These are phyloP conservation scores for Pseudogymnoascus sp. DNA, from an alignment of 2,329 filamentous ascomycete genomes.

Conservation along the genomic window DNA sequence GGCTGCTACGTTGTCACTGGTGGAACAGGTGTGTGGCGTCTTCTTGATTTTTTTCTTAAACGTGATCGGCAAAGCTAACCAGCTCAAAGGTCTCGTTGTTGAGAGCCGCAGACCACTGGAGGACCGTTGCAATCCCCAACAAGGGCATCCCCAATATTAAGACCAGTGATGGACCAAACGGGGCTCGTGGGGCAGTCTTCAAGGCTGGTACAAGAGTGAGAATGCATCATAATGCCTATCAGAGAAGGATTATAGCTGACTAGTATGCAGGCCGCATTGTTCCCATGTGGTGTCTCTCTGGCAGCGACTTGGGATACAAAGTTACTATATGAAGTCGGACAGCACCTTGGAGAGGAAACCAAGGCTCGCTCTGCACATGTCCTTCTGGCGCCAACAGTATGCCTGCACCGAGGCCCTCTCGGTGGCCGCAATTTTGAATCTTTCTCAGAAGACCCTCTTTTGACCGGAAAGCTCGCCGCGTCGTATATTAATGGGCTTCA, in stretches of 20 bases:
- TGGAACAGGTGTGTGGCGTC: slow-evolving; percentile 24
- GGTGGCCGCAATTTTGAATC: slow-evolving; percentile 85
- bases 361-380: slow-evolving; percentile 67
- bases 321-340: slow-evolving; percentile 60
- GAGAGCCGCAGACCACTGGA: slow-evolving; percentile 60
- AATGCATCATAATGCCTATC: slow-evolving; percentile 6
- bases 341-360: slow-evolving; percentile 61
- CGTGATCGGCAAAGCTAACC: slow-evolving; percentile 9
- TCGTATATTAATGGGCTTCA: slow-evolving; percentile 67
- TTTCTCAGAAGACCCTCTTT: slow-evolving; percentile 72
- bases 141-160: slow-evolving; percentile 58
- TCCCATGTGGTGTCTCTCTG: slow-evolving; percentile 70
- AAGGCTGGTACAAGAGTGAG: slow-evolving; percentile 55
- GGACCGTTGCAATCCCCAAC: slow-evolving; percentile 53
- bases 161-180: slow-evolving; percentile 62
- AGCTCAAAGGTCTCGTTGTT: slow-evolving; percentile 45
- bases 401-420: slow-evolving; percentile 72
- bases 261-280: slow-evolving; percentile 54
- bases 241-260: slow-evolving; percentile 4
- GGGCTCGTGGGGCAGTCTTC: slow-evolving; percentile 58
- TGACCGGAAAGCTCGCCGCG: slow-evolving; percentile 65
- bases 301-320: slow-evolving; percentile 72
- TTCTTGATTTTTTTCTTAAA: not conserved
- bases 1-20: slow-evolving; percentile 23
- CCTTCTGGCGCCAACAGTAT: slow-evolving; percentile 68